These are phyloP conservation scores for Strobilomyces dryophilus DNA, from an alignment of 768 basidiomycete species.

Conservation along the genomic window DNA sequence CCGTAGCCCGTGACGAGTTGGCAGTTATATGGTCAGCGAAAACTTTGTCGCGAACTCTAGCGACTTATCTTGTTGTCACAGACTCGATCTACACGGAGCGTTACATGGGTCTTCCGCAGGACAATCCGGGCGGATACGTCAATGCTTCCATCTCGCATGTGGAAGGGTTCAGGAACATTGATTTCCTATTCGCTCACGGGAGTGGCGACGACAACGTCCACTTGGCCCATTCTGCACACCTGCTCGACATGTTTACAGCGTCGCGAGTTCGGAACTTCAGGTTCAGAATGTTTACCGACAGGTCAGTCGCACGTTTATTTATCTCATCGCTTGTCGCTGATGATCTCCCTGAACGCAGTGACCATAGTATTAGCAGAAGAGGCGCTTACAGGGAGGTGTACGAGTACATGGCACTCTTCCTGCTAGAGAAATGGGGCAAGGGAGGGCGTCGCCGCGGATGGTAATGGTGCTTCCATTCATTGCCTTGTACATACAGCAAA, in stretches of 20 bases:
- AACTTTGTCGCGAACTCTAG: neutral
- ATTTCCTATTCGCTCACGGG: conserved; percentile 43
- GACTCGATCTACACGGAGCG: conserved; percentile 98
- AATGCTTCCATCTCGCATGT: conserved; percentile 87
- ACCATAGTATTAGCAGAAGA: conserved; percentile 70
- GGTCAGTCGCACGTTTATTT: conserved; percentile 42
- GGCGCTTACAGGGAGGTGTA: conserved; percentile 84
- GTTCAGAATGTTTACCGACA: conserved; percentile 60
- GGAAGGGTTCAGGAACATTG: conserved; percentile 77
- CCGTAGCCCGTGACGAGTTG: conserved; percentile 83
- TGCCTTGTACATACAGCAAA: conserved; percentile 3
- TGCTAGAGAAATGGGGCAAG: conserved; percentile 92
- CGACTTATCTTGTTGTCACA: conserved; percentile 23
- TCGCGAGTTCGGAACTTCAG: conserved; percentile 52
- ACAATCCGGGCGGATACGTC: conserved; percentile 84
- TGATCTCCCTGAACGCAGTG: conserved; percentile 42
- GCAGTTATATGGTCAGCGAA: conserved; percentile 63
- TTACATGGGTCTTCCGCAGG: conserved; percentile 84
- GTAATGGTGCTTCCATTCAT: conserved; percentile 29
- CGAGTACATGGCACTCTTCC: conserved; percentile 79
- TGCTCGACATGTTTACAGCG: conserved; percentile 90
- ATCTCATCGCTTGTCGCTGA: conserved; percentile 6
- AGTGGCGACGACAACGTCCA: conserved; percentile 98
- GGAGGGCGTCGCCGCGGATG: conserved; percentile 64
- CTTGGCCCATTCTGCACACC: conserved; percentile 82